Conservation (phyloP, 1,284 basidiomycete genomes). For the Pascua guehoae region DNA sequence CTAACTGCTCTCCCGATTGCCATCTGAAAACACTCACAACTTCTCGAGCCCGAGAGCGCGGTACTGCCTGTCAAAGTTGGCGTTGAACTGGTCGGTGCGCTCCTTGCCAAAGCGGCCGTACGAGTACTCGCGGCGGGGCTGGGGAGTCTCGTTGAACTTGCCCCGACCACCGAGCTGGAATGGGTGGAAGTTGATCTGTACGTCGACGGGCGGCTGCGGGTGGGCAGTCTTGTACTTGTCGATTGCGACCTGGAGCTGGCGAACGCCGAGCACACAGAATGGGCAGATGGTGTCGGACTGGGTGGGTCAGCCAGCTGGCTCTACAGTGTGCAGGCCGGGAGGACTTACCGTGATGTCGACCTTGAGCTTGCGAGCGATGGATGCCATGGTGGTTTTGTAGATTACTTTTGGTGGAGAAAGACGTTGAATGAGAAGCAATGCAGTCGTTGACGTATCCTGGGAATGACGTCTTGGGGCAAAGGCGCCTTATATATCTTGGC, state of each 20-base stretch:
- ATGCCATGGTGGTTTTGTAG: not conserved
- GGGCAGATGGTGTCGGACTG: conserved; percentile 2
- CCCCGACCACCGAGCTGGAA: not conserved
- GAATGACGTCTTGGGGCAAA: no score
- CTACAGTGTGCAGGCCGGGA: not conserved
- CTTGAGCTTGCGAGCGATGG: not conserved
- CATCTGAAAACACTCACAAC: not conserved
- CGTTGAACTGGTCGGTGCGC: conserved; percentile 1
- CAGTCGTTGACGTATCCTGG: no score
- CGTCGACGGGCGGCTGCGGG: not conserved
- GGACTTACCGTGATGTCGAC: conserved; percentile 2
- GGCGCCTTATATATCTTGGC: no score
- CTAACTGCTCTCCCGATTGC: no score
- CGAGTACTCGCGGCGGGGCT: not conserved
- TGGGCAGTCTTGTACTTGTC: not conserved
- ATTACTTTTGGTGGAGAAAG: no score
- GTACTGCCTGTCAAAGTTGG: not conserved
- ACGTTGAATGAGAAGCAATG: no score
- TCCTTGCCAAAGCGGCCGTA: not conserved
- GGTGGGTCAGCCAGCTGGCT: no score
- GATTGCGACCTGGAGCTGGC: not conserved
- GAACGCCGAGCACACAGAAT: conserved; percentile 1
- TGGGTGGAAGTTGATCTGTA: not conserved
- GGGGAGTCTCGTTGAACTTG: not conserved
- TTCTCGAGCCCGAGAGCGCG: not conserved